These are phyloP conservation scores for Hypoxylon sp. DNA, from an alignment of 2,329 filamentous ascomycete species.

Conservation along the genomic window DNA sequence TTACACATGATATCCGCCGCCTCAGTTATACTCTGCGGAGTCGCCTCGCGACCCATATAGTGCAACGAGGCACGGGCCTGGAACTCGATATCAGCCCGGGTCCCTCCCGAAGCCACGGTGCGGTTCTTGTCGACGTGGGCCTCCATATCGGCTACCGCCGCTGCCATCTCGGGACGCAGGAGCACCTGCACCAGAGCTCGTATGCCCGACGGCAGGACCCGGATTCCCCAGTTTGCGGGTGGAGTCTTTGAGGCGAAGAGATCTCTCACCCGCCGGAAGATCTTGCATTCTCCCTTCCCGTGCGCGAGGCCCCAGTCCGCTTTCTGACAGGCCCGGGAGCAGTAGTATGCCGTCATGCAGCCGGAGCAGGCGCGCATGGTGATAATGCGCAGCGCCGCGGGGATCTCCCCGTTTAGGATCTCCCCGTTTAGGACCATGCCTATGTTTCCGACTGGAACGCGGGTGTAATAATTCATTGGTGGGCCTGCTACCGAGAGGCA, in stretches of 20 bases:
- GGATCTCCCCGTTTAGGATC: no score
- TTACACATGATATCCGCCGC: slow-evolving; percentile 67
- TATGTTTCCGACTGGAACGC: no score
- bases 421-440: no score
- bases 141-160: slow-evolving; percentile 59
- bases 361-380: slow-evolving; percentile 61
- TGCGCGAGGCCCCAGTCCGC: slow-evolving; percentile 67
- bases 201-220: slow-evolving; percentile 66
- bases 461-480: no score
- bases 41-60: slow-evolving; percentile 58
- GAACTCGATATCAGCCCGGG: slow-evolving; percentile 56
- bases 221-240: slow-evolving; percentile 49
- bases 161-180: slow-evolving; percentile 53
- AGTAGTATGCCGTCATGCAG: slow-evolving; percentile 69
- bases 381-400: neutral
- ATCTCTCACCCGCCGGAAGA: slow-evolving; percentile 58
- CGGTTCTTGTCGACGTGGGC: slow-evolving; percentile 57
- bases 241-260: slow-evolving; percentile 12
- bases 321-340: slow-evolving; percentile 66
- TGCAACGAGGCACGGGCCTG: slow-evolving; percentile 65
- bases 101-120: slow-evolving; percentile 54
- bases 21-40: slow-evolving; percentile 54
- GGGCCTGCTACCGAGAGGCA: slow-evolving; percentile 56
- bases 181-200: slow-evolving; percentile 67
- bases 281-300: slow-evolving; percentile 67